Base-by-base conservation (phyloP, 2,329 filamentous ascomycete genomes). In the Albophoma yamanashiensis region DNA sequence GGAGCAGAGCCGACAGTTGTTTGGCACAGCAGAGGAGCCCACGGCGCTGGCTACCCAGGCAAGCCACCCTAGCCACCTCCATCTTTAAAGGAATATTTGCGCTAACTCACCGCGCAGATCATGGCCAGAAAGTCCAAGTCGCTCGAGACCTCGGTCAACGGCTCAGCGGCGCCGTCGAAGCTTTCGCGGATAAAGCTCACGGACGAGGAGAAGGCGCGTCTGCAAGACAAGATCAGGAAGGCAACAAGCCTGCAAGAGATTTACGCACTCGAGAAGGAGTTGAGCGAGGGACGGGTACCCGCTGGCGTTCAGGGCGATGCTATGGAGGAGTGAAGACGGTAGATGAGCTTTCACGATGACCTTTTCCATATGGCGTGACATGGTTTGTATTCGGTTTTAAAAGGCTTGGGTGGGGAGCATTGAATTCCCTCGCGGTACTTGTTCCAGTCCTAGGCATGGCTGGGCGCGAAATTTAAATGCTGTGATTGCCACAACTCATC, bases 191-290 rank as follows among this genome's bases (percentile, higher is more conserved):
- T 93, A 67, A 90, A 92, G 75, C 79, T 96, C 66, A 97, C 92
- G 4, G 91, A 93, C 43, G 87, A 87, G 70, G 94, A 99, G 82
- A 89, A 88, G 79, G 89, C 88, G 79, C 84, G 85, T 64, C 84
- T 97, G 62, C 87, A 95, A 75, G 88, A 91, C 69, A 82, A 93
- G 76, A 96, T 99, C 73, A 86, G 86, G 74, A 91, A 90, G 69
- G 93, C 94, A 7, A 92, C 88, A 73, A 96, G 89, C 69, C 73
- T 99, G 69, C 88, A 92, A 66, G 94, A 97, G 77, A 95, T 99
- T 71, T 88, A 91, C 60, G 82, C 85, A 66, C 74, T 99, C 70
- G 94, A 99, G 79, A 96, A 93, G 78, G 91, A 94, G 74, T 76
- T 97, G 65, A 89, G 90, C 63, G 93, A 97, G 73, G 94, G 94